Evolutionary conservation across 768 basidiomycete genomes (phyloP), one percentile per base, ranked within the genome.

Genomic region (Hygrophorus russula): DNA sequence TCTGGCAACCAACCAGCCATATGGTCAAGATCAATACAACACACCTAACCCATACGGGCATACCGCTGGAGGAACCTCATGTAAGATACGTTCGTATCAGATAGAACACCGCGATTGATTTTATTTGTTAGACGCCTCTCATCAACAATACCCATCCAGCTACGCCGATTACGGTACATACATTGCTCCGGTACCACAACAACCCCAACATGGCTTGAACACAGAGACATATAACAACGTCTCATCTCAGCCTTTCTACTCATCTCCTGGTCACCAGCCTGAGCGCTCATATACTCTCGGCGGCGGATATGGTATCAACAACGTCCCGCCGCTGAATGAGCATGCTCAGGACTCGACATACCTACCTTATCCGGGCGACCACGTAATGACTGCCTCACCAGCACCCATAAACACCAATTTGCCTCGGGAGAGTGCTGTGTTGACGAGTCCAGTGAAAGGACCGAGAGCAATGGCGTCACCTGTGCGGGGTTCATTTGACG

Each of bases 201-300:
- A 45, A n/a, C 52, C 41, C 46, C 48, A 14, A 43, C 57, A 3
- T 15, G 47, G 56, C 30, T 57, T 56, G 48, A 50, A 56, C 47
- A 51, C 58, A 19, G 66, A 69, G 33, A 54, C 60, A 3, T 76
- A 72, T 61, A 71, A 67, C 45, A 46, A 38, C 51, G 42, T 12
- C 42, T 56, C 41, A 38, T 47, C 39, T 45, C 55, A 46, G 36
- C 55, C 53, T 27, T 60, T 60, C 46, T 52, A 61, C 52, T 54
- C 53, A 12, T 47, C 52, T 29, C 53, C 53, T 15, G 55, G 51
- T 20, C 50, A 45, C 19, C 59, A 59, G 19, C 61, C 63, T 20
- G 70, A 76, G 27, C 72, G 69, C n/a, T 68, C 62, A 43, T 78
- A 82, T 56, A 70, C 75, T 5, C 65, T 74, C 24, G 73, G 74